Base-by-base conservation (phyloP, 305 asterid species). In the Fraxinus xanthoxyloides region DNA sequence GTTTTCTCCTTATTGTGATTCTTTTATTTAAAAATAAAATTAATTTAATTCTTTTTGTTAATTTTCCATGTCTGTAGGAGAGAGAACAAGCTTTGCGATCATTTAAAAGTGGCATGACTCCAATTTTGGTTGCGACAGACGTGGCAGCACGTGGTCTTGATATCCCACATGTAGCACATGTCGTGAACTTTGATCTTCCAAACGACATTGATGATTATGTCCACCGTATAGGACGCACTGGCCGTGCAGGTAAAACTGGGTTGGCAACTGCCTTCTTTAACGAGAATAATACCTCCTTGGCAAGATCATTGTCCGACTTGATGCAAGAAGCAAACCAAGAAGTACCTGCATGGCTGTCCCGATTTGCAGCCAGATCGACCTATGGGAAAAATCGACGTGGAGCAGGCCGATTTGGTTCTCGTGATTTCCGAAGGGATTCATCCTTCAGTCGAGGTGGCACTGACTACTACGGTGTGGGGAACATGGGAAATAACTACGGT, bases 141-240 rank as follows among this genome's bases (percentile, higher is more conserved):
- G 92, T 89, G 82, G 92, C 92, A 8, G 92, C 92, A 3, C 89
- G 90, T 63, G 92, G 91, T 76, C 90, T 89, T 24, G 92, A 89
- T 82, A 89, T 89, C 72, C 92, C 92, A 35, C 89, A 80, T 31
- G 92, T 89, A 65, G 87, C 92, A 40, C 92, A 85, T 31, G 92
- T 89, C 3, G 84, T 89, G 77, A 89, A 89, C 81, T 87, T 89
- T 77, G 92, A 89, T 84, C 87, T 89, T 81, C 92, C 90, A 12
- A 89, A 89, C 31, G 92, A 89, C 84, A 87, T 89, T 69, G 90
- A 89, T 59, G 92, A 87, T 77, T 89, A 88, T 34, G 91, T 88
- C 70, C 91, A 88, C 85, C 86, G 91, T 31, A 88, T 88, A 69
- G 91, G 91, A 19, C 79, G 91, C 12, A 88, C 91, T 5, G 91